Evolutionary conservation across 2,329 filamentous ascomycete genomes (phyloP), one percentile per base, ranked within the genome.

Genomic region (Dendrostoma leiphaemia): DNA sequence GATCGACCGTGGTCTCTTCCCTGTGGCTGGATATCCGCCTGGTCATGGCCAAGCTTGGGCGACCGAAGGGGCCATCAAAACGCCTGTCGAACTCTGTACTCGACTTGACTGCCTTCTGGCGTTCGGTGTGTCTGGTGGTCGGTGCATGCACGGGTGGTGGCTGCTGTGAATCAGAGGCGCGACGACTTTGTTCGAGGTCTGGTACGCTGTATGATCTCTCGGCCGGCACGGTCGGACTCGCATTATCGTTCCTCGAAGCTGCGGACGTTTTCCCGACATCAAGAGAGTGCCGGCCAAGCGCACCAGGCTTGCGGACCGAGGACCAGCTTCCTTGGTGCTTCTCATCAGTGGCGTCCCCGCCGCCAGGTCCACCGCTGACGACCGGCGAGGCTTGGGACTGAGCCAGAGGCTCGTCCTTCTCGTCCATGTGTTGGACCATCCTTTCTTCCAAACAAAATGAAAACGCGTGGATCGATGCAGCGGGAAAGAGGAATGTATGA

Each of bases 21-120:
- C 45, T 29, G 12, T 58, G 55, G 13, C 48, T 50, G 12, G 56
- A 58, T 13, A 31, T 44, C n/a, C 56, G 62, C 59, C 60, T 52
- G 4, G 56, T 43, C 54, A 62, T 62, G 54, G 48, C 54, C 40
- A 65, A 34, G 47, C 63, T 65, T 21, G 62, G 61, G 8, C 63
- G 58, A 15, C 58, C 63, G 28, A 62, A 65, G 6, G 63, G 63
- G 4, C 63, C 63, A 48, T 65, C 63, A 49, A 58, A 65, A 3
- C 63, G 53, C 13, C 62, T 51, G 56, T 65, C 59, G 44, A 65
- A 65, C 19, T 65, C 61, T 34, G 54, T 54, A 45, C 62, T 64
- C 12, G 59, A 53, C 10, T 61, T 57, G 10, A 60, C 58, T 3
- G 52, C 34, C n/a, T 48, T 43, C 31, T 55, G 48, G 21, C 52